These are phyloP conservation scores for Salix purpurea DNA, from an alignment of 345 rosid species.

Conservation along the genomic window DNA sequence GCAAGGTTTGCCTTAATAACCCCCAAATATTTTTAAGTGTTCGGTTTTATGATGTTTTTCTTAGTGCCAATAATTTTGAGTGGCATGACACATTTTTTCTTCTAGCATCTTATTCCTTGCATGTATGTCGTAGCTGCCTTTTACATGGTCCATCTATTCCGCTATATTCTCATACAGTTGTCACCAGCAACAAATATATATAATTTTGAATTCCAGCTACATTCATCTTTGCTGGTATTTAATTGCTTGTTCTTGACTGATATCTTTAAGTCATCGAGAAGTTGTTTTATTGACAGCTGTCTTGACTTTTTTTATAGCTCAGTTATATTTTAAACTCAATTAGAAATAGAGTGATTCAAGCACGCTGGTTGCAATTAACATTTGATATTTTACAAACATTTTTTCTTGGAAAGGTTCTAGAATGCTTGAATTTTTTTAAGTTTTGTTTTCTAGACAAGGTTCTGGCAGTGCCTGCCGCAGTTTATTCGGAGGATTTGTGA, in stretches of 20 bases:
- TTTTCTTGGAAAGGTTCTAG: background rate
- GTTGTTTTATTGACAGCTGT: background rate
- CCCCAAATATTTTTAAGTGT: background rate
- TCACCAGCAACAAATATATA: background rate
- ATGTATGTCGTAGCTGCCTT: background rate
- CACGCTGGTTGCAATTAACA: background rate
- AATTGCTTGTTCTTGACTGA: background rate
- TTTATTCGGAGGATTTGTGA: constrained; percentile 94
- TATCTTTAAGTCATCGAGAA: background rate
- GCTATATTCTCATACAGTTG: background rate
- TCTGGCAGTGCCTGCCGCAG: constrained; percentile 99
- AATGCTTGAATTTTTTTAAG: constrained; percentile 12
- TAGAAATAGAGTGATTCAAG: background rate
- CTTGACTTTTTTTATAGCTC: background rate
- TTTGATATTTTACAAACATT: background rate
- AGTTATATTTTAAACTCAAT: background rate
- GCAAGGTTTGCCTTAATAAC: constrained; percentile 58
- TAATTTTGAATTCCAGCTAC: background rate
- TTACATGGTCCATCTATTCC: background rate
- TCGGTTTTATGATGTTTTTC: background rate
- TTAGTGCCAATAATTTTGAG: background rate
- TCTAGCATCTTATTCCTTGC: background rate
- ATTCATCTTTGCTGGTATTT: background rate
- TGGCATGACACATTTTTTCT: background rate
- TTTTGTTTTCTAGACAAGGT: constrained; percentile 69